phyloP scores from a whole-genome alignment of 1,284 basidiomycete genomes.

The Heterobasidion irregulare region DNA sequence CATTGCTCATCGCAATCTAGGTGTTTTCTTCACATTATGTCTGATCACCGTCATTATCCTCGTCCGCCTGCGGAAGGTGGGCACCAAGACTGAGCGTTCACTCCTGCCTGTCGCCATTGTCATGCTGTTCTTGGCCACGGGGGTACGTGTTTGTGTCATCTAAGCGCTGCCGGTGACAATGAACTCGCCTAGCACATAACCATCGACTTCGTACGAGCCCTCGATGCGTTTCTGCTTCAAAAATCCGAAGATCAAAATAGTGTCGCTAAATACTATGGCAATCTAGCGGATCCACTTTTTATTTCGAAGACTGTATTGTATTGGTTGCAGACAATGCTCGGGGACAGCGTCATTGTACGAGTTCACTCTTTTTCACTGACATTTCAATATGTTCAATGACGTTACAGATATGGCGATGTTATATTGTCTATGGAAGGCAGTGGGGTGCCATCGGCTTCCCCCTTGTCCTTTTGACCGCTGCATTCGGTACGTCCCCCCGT shows the following conservation, averaged over 20 bases:
- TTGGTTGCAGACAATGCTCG: not conserved
- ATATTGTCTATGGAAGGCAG: not conserved
- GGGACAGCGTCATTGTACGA: not conserved
- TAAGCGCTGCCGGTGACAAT: not conserved
- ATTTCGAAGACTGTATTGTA: not conserved
- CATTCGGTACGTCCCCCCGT: not conserved
- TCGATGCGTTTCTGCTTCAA: not conserved
- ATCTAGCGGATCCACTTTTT: not conserved
- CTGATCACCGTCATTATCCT: not conserved
- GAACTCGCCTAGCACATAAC: not conserved
- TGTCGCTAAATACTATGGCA: not conserved
- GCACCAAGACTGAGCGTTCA: not conserved
- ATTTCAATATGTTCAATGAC: not conserved
- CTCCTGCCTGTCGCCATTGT: not conserved
- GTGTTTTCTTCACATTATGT: not conserved
- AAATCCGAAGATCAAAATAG: not conserved
- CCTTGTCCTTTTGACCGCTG: not conserved
- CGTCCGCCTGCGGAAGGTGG: not conserved
- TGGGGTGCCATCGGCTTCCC: not conserved
- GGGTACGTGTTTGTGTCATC: not conserved
- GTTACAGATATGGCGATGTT: conserved; percentile 1
- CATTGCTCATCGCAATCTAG: not conserved
- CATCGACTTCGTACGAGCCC: not conserved
- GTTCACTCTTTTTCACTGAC: not conserved
- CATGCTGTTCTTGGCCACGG: not conserved